A percentile compares a stretch with the other conserved stretches of the same genome.
phyloP scores from a whole-genome alignment of 2,329 filamentous ascomycete genomes.

The Fusarium nematophilum region DNA sequence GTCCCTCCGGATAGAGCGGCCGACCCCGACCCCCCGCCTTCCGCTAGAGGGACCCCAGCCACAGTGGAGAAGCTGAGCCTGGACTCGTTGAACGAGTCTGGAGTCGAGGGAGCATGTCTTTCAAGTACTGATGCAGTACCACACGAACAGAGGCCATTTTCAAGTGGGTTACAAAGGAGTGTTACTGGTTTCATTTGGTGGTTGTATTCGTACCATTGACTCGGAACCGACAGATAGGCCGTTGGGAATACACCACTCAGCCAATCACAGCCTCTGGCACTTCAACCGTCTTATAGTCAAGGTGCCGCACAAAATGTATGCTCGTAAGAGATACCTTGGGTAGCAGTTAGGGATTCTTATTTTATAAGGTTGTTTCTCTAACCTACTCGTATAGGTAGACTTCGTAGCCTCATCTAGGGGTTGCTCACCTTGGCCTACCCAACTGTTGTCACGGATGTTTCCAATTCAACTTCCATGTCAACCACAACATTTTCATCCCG shows the following conservation, averaged over 20 bases:
- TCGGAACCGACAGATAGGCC: too few species aligned
- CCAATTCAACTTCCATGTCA: conserved; percentile 6
- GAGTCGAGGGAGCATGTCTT: not conserved
- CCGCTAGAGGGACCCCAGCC: conserved; percentile 12
- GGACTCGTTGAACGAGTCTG: too few species aligned
- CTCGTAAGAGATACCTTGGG: not conserved
- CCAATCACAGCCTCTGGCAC: too few species aligned
- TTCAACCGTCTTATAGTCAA: too few species aligned
- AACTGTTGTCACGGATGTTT: not conserved
- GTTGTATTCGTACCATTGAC: not conserved
- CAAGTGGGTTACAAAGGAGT: not conserved
- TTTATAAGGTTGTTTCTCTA: conserved; percentile 32
- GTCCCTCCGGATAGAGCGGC: conserved; percentile 23
- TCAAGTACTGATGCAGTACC: not conserved
- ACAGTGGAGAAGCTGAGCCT: too few species aligned
- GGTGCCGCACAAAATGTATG: too few species aligned
- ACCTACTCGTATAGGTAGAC: conserved; percentile 20
- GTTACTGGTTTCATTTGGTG: not conserved
- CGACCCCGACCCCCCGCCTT: conserved; percentile 9
- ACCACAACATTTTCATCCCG: conserved; percentile 13
- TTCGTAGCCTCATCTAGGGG: conserved; percentile 5
- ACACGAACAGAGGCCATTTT: not conserved
- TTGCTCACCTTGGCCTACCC: conserved; percentile 9
- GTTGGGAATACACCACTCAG: too few species aligned
- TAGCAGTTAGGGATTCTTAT: conserved; percentile 27